These are phyloP conservation scores for Dioszegia aurantiaca DNA, from an alignment of 768 basidiomycete species.

Conservation along the genomic window DNA sequence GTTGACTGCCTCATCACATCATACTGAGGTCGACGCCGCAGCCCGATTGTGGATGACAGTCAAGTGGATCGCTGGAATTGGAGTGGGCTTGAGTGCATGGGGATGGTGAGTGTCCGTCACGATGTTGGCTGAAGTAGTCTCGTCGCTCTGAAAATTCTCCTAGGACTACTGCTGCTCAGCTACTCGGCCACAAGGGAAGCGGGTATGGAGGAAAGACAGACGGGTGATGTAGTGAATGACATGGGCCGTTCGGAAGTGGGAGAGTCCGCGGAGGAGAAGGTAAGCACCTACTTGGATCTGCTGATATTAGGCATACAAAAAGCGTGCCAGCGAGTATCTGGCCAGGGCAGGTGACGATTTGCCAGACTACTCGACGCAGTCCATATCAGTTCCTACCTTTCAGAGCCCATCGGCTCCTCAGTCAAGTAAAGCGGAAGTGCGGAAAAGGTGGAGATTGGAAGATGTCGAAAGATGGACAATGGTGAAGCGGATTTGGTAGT, in stretches of 20 bases:
- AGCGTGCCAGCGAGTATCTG: slow-evolving; percentile 69
- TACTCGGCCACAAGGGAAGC: slow-evolving; percentile 72
- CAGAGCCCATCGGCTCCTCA: too few species aligned
- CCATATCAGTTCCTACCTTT: not conserved
- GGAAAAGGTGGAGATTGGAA: slow-evolving; percentile 70
- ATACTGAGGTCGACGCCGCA: slow-evolving; percentile 16
- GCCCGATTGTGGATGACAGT: slow-evolving; percentile 58
- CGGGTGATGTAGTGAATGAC: slow-evolving; percentile 75
- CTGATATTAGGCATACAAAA: slow-evolving; percentile 68
- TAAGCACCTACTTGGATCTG: slow-evolving; percentile 49
- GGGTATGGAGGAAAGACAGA: slow-evolving; percentile 71
- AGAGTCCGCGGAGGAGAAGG: slow-evolving; percentile 81
- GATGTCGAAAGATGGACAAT: slow-evolving; percentile 92
- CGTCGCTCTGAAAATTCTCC: slow-evolving; percentile 83
- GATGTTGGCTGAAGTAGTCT: slow-evolving; percentile 55
- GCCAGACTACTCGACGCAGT: slow-evolving; percentile 38
- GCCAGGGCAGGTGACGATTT: slow-evolving; percentile 70
- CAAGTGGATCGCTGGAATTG: slow-evolving; percentile 37
- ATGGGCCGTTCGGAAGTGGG: slow-evolving; percentile 88
- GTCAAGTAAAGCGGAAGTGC: slow-evolving; percentile 25
- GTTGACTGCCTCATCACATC: slow-evolving; percentile 38
- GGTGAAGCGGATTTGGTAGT: slow-evolving; percentile 83
- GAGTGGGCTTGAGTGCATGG: slow-evolving; percentile 59
- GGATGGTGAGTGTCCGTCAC: slow-evolving; percentile 63
- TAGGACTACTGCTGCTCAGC: slow-evolving; percentile 80